Percentiles rank a stretch among this genome's conserved stretches.
Evolutionary conservation across 148 eudicot genomes (phyloP).

Genomic region (Agrostemma githago): DNA sequence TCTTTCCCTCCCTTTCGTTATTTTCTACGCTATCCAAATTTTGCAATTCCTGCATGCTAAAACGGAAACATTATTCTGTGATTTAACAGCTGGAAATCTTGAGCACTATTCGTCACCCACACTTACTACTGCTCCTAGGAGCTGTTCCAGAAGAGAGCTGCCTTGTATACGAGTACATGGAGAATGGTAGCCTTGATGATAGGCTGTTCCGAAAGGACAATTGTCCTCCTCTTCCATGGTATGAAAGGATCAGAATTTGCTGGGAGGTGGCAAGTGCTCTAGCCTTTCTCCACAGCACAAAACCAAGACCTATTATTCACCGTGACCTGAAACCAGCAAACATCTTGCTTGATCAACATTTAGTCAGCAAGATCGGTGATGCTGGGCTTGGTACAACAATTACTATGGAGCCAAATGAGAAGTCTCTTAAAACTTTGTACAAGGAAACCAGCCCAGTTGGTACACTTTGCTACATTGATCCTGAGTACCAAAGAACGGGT

Average conservation of each 20-base stretch:
- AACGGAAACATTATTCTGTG: constrained; percentile 7
- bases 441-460: constrained; percentile 71
- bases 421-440: constrained; percentile 35
- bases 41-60: not conserved
- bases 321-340: constrained; percentile 89
- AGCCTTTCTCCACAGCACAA: constrained; percentile 79
- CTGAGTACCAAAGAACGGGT: constrained; percentile 91
- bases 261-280: constrained; percentile 93
- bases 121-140: constrained; percentile 78
- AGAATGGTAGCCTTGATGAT: constrained; percentile 82
- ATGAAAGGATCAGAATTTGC: constrained; percentile 69
- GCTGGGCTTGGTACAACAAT: constrained; percentile 86
- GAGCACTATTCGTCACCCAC: constrained; percentile 84
- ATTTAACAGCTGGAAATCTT: constrained; percentile 74
- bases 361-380: constrained; percentile 94
- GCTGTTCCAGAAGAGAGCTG: constrained; percentile 74
- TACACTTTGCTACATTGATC: constrained; percentile 85
- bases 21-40: not conserved
- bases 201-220: constrained; percentile 43
- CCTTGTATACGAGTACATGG: constrained; percentile 95
- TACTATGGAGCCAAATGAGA: constrained; percentile 33
- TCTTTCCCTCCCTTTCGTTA: not conserved
- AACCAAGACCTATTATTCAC: constrained; percentile 76
- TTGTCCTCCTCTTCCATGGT: constrained; percentile 73
- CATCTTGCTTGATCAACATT: constrained; percentile 76